A percentile compares a stretch with the other conserved stretches of the same genome.
Evolutionary conservation across 208 protist genomes (phyloP).

Genomic region (Leishmania lainsoni): DNA sequence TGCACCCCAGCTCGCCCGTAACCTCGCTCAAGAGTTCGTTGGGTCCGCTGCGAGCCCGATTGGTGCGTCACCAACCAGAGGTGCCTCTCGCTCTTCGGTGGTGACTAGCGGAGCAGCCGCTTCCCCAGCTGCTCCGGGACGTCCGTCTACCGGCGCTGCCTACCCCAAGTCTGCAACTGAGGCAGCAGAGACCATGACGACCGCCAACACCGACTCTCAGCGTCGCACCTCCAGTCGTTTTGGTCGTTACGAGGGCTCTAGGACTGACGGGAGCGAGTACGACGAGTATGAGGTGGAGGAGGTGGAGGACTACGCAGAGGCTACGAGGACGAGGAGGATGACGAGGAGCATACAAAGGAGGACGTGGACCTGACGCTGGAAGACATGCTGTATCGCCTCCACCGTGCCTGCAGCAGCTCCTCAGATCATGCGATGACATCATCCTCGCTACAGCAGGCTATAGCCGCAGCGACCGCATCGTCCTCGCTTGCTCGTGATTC

Average conservation of each 20-base stretch:
- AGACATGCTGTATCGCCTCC: constrained; percentile 30
- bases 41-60: constrained; percentile 15
- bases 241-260: constrained; percentile 12
- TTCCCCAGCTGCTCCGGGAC: background rate
- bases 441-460: background rate
- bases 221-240: constrained; percentile 19
- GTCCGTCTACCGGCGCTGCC: background rate
- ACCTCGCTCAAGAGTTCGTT: constrained; percentile 27
- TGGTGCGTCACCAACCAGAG: background rate
- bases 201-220: background rate
- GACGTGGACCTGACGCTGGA: constrained; percentile 13
- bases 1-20: constrained; percentile 30
- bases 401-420: constrained; percentile 27
- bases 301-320: constrained; percentile 26
- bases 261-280: constrained; percentile 11
- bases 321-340: constrained; percentile 18
- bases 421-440: constrained; percentile 3
- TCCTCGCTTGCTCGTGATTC: constrained; percentile 3
- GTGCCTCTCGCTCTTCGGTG: background rate
- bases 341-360: background rate
- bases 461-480: background rate
- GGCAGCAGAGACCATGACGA: background rate
- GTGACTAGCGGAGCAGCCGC: background rate
- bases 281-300: constrained; percentile 31
- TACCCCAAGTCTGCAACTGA: background rate